Percentiles rank a stretch among this genome's conserved stretches.
These are phyloP conservation scores for Physcia stellaris DNA, from an alignment of 495 filamentous ascomycete species.

Conservation along the genomic window DNA sequence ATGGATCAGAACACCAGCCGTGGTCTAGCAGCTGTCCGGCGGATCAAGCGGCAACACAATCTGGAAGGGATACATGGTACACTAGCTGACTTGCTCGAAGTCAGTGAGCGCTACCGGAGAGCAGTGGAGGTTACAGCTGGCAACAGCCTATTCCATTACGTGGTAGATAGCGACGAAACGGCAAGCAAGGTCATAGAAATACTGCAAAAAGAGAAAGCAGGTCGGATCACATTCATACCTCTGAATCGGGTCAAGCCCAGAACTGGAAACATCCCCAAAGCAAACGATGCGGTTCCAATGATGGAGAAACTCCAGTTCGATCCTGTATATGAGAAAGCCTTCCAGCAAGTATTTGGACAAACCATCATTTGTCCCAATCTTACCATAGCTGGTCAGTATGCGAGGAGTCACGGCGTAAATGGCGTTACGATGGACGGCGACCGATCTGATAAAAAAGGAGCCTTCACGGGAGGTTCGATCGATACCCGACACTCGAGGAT, in stretches of 20 bases:
- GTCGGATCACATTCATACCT: constrained; percentile 93
- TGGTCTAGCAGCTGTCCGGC: constrained; percentile 68
- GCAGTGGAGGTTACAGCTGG: constrained; percentile 90
- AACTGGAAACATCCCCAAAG: constrained; percentile 61
- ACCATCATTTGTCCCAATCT: constrained; percentile 89
- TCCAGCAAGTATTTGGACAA: constrained; percentile 88
- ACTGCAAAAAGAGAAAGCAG: constrained; percentile 63
- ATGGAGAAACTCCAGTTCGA: constrained; percentile 78
- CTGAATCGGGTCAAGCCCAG: constrained; percentile 62
- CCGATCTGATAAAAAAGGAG: constrained; percentile 83
- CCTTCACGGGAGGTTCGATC: constrained; percentile 83
- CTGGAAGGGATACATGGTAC: constrained; percentile 87
- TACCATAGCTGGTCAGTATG: constrained; percentile 72
- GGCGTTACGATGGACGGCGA: constrained; percentile 93
- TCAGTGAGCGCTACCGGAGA: constrained; percentile 71
- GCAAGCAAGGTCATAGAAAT: constrained; percentile 68
- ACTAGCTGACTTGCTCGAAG: constrained; percentile 76
- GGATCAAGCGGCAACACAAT: constrained; percentile 60
- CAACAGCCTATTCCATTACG: constrained; percentile 87
- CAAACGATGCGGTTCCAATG: constrained; percentile 75
- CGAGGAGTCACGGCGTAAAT: constrained; percentile 76
- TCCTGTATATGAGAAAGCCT: constrained; percentile 62
- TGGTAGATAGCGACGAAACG: constrained; percentile 85
- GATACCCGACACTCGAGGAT: constrained; percentile 72
- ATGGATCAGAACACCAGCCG: constrained; percentile 82